These are phyloP conservation scores for Karstenula rhodostoma DNA, from an alignment of 2,329 filamentous ascomycete genomes.

Conservation along the genomic window DNA sequence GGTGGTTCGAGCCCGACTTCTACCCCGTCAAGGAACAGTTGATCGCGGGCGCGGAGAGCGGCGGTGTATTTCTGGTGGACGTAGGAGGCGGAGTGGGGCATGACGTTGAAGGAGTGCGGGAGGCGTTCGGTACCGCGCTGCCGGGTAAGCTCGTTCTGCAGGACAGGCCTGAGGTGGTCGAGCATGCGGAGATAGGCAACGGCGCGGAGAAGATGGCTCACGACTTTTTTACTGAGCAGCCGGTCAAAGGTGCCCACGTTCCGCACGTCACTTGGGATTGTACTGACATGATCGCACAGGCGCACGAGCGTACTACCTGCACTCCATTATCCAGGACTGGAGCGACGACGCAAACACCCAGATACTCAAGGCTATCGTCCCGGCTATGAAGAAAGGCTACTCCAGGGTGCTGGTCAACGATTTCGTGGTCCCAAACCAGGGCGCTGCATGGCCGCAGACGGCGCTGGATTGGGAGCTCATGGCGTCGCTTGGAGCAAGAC, in stretches of 20 bases:
- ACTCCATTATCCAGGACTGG: slow-evolving; percentile 44
- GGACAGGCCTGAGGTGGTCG: slow-evolving; percentile 32
- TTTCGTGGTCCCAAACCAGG: slow-evolving; percentile 34
- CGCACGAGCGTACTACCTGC: slow-evolving; percentile 38
- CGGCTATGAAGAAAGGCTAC: slow-evolving; percentile 40
- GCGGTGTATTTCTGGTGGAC: slow-evolving; percentile 31
- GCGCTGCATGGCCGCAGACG: slow-evolving; percentile 35
- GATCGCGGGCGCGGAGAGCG: slow-evolving; percentile 22
- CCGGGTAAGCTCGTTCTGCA: slow-evolving; percentile 33
- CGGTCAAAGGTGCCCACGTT: slow-evolving; percentile 41
- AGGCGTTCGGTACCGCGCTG: slow-evolving; percentile 25
- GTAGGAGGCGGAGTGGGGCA: slow-evolving; percentile 35
- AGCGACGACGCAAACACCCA: slow-evolving; percentile 29
- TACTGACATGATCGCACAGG: slow-evolving; percentile 5
- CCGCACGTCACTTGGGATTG: neutral
- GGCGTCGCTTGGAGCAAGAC: slow-evolving; percentile 30
- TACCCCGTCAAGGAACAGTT: slow-evolving; percentile 37
- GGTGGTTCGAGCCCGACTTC: slow-evolving; percentile 32
- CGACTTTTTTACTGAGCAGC: slow-evolving; percentile 43
- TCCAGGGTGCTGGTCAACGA: slow-evolving; percentile 41
- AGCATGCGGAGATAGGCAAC: slow-evolving; percentile 29
- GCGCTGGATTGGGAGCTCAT: slow-evolving; percentile 39
- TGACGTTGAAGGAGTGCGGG: slow-evolving; percentile 30
- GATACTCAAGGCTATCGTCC: slow-evolving; percentile 33
- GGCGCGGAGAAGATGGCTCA: slow-evolving; percentile 42